Base-by-base conservation (phyloP, 176 grass and related monocot genomes). In the Guadua angustifolia region DNA sequence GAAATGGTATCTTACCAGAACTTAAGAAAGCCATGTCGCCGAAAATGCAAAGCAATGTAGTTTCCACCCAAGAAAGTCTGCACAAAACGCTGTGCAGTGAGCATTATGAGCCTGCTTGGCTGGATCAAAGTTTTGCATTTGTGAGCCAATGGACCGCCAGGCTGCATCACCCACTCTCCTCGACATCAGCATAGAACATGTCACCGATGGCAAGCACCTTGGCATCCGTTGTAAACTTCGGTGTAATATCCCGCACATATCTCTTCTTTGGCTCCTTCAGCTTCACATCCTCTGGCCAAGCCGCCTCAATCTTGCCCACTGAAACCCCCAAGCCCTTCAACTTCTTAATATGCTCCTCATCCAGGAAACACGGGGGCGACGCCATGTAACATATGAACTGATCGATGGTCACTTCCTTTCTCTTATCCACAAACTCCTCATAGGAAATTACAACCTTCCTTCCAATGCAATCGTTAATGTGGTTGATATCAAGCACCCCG, bases 131-230 rank as follows among this genome's bases (percentile, higher is more conserved):
- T 90, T 80, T 79, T 87, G 88, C 95, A 98, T 50, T 89, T 98
- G 77, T 98, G 95, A 80, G 85, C 89, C 68, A 95, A 78, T 4
- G 95, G 93, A 8, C 95, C 95, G 2, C 93, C 93, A 49, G 92
- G 87, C 52, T 98, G 95, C 90, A 87, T 98, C 26, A 98, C 50
- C 95, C 95, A 98, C 33, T 95, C 91, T 95, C 92, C 81, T 98
- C 95, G 21, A 91, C 78, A 79, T 94, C 83, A 29, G 96, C 96
- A 87, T 90, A 99, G 66, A 99, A 99, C 91, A 99, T 76, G 76
- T 99, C 96, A 11, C 96, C 96, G 19, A 95, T 85, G 1, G 86
- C 96, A 78, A 99, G 88, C 78, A 95, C 87, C 83, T 94, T 91
- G 24, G 87, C 89, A 76, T 94, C 89, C 4, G 91, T 92, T 12